Base-by-base conservation (phyloP, 2,329 filamentous ascomycete genomes). In the Sclerotinia trifoliorum region DNA sequence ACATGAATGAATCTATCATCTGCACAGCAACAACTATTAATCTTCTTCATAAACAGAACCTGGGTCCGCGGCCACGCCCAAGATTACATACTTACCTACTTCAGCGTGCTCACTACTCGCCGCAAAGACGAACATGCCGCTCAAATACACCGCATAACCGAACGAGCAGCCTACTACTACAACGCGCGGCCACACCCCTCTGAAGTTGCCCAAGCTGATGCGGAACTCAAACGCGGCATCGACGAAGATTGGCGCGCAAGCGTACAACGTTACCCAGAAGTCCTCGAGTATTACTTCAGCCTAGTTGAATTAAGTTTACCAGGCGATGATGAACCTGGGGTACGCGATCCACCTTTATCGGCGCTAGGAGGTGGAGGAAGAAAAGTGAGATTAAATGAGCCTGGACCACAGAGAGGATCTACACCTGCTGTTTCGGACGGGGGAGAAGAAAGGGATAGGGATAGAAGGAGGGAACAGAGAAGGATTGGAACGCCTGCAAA, bases 281-380 rank as follows among this genome's bases (percentile, higher is more conserved):
- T 94, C n/a, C 81, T 94, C 66, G 89, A 93, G 78, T 93, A 94
- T 79, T 94, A 90, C 77, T 94, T 90, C 83, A 71, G 86, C 69
- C 81, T 93, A 49, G 88, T 93, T 48, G 85, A 88, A 66, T 77
- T 93, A 69, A 85, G 82, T 29, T 79, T 92, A 5, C 90, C 91
- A 0, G 79, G 80, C 52, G 88, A 92, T 68, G 82, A 87, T 66
- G 87, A 89, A 52, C 78, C 83, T 2, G 80, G 80, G 21, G 85
- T 90, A 48, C 85, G 84, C 73, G 84, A 88, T 68, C 87, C 87
- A 44, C 86, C 86, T 4, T 78, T 89, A 70, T 85, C 83, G 72
- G 76, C 76, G 1, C 49, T 78, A 17, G 73, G 70, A 0, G 73
- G 75, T 39, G 74, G 74, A 32, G 73, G 71, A 46, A 70, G 75